Evolutionary conservation across 805 yeast species (phyloP).

Genomic region (Saccharomyces jurei): DNA sequence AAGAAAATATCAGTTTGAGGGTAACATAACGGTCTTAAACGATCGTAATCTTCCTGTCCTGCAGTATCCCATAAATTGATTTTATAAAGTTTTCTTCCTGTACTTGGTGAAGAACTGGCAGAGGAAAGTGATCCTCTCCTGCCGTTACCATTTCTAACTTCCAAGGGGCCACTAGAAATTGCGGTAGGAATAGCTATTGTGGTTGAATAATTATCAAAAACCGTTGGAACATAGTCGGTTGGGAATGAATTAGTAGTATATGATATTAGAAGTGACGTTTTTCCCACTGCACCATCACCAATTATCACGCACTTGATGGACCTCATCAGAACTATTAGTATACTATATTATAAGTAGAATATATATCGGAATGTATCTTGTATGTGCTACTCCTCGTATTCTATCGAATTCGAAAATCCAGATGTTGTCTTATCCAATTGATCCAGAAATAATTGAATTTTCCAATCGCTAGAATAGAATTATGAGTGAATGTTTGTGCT

Average conservation of each 20-base stretch:
- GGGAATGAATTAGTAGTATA: constrained; percentile 92
- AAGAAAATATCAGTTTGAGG: constrained; percentile 88
- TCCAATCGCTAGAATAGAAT: neutral
- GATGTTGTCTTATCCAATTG: neutral
- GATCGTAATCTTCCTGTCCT: constrained; percentile 87
- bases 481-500: neutral
- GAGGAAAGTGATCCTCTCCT: constrained; percentile 5
- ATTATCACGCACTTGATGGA: constrained; percentile 88
- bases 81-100: constrained; percentile 51
- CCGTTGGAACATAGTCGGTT: constrained; percentile 89
- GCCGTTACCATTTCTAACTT: constrained; percentile 26
- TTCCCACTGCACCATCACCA: constrained; percentile 95
- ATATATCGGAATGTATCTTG: neutral
- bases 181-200: constrained; percentile 46
- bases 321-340: constrained; percentile 42
- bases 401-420: neutral
- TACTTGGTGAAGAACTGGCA: neutral
- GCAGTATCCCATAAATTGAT: constrained; percentile 94
- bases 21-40: constrained; percentile 80
- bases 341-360: neutral
- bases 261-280: constrained; percentile 78
- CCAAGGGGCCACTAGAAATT: constrained; percentile 28
- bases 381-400: neutral
- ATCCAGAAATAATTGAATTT: neutral
- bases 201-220: constrained; percentile 85